A percentile compares a stretch with the other conserved stretches of the same genome.
phyloP scores from a whole-genome alignment of 2,329 filamentous ascomycete genomes.

The Colletotrichum eremochloae region DNA sequence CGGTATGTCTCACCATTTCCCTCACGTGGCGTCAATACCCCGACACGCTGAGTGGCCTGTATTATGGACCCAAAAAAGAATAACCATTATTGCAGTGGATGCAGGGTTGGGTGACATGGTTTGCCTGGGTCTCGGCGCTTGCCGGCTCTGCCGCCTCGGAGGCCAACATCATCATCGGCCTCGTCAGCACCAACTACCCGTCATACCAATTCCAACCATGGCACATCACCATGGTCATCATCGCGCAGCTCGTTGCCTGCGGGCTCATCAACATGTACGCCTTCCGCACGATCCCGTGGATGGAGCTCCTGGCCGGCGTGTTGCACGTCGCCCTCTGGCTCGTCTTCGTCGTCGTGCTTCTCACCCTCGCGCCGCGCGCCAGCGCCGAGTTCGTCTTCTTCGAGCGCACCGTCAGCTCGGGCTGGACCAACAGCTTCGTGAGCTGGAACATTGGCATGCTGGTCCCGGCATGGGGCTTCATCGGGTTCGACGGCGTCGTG shows the following conservation, averaged over 20 bases:
- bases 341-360: constrained; percentile 33
- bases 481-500: constrained; percentile 39
- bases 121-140: constrained; percentile 39
- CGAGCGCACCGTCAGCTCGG: constrained; percentile 34
- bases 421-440: constrained; percentile 41
- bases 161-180: constrained; percentile 39
- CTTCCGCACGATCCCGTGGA: constrained; percentile 39
- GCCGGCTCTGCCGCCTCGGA: constrained; percentile 37
- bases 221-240: constrained; percentile 38
- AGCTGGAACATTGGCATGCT: constrained; percentile 42
- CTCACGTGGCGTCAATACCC: not conserved
- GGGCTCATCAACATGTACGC: constrained; percentile 41
- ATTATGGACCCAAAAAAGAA: not conserved
- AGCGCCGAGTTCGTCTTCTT: constrained; percentile 38
- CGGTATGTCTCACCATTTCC: not conserved
- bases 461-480: constrained; percentile 38
- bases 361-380: constrained; percentile 31
- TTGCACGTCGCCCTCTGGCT: constrained; percentile 39
- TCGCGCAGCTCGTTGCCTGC: constrained; percentile 34
- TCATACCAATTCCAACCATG: constrained; percentile 36
- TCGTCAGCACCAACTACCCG: constrained; percentile 38
- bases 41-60: not conserved
- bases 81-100: constrained; percentile 24
- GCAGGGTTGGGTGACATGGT: constrained; percentile 41
- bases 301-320: constrained; percentile 36